A percentile compares a stretch with the other conserved stretches of the same genome.
Evolutionary conservation across 2,329 filamentous ascomycete genomes (phyloP).

Genomic region (Diatrype stigma): DNA sequence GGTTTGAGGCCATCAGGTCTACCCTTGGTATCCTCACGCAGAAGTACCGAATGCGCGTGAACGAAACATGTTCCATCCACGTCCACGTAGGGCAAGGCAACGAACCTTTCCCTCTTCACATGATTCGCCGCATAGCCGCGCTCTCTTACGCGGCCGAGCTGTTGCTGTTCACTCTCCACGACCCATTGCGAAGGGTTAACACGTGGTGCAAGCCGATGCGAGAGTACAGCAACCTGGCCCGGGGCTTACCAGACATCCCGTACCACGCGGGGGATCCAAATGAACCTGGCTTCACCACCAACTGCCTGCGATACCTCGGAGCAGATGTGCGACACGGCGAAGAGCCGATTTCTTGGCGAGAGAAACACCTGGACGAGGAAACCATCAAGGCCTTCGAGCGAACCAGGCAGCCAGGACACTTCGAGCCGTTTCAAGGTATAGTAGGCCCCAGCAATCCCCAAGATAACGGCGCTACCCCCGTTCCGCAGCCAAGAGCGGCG

Average conservation of each 20-base stretch:
- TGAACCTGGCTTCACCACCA: too few species aligned
- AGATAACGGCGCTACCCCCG: too few species aligned
- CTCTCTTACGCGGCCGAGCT: conserved; percentile 16
- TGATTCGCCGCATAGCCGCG: conserved; percentile 9
- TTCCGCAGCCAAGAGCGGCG: too few species aligned
- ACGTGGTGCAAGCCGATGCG: conserved; percentile 6
- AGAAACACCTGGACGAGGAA: neutral
- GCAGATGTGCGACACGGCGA: conserved; percentile 10
- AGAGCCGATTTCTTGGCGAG: conserved; percentile 4
- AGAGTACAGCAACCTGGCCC: conserved; percentile 4
- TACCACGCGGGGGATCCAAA: neutral
- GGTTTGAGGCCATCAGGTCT: conserved; percentile 9
- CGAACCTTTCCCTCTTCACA: conserved; percentile 9
- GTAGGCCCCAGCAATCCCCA: too few species aligned
- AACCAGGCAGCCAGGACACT: conserved; percentile 11
- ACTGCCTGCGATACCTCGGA: conserved; percentile 8
- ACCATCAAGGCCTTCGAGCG: conserved; percentile 6
- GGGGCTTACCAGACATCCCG: neutral
- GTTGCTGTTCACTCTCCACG: conserved; percentile 11
- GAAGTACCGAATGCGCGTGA: conserved; percentile 9
- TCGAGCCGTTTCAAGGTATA: conserved; percentile 17
- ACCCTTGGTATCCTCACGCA: conserved; percentile 5
- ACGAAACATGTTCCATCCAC: conserved; percentile 13
- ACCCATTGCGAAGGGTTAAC: conserved; percentile 6
- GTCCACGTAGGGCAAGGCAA: conserved; percentile 17